Conservation (phyloP, 2,329 filamentous ascomycete genomes). For the Talaromyces atroroseus region DNA sequence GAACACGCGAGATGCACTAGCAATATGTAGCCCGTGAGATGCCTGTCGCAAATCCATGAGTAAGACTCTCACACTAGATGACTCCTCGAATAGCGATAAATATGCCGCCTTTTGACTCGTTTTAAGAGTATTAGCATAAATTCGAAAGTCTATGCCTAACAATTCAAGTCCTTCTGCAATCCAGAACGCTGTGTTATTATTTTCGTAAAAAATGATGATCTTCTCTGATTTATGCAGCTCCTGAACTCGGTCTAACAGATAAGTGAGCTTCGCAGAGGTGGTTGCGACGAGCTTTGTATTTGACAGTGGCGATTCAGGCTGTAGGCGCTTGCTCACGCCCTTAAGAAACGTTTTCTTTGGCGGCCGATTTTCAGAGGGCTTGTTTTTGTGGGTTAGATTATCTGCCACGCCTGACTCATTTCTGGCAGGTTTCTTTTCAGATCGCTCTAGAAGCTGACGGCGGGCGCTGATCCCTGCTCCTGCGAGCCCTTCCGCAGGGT, state of each 20-base stretch:
- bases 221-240: constrained; percentile 68
- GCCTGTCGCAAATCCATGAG: constrained; percentile 90
- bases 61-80: constrained; percentile 65
- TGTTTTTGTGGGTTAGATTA: constrained; percentile 20
- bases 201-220: constrained; percentile 88
- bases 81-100: constrained; percentile 70
- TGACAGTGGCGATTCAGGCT: constrained; percentile 49
- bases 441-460: constrained; percentile 21
- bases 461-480: constrained; percentile 37
- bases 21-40: constrained; percentile 81
- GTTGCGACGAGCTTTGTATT: constrained; percentile 67
- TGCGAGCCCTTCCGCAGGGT: constrained; percentile 38
- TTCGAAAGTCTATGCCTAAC: constrained; percentile 56
- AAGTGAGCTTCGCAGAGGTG: constrained; percentile 79
- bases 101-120: constrained; percentile 65
- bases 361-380: constrained; percentile 20
- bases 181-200: constrained; percentile 80
- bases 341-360: constrained; percentile 28
- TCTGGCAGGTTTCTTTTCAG: constrained; percentile 18
- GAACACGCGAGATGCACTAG: constrained; percentile 75
- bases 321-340: constrained; percentile 23
- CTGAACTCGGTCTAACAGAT: constrained; percentile 68
- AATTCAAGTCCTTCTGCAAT: constrained; percentile 77
- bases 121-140: constrained; percentile 52
- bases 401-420: constrained; percentile 17